Evolutionary conservation across 352 stramenopile species (phyloP).

Genomic region (Globisporangium polare): DNA sequence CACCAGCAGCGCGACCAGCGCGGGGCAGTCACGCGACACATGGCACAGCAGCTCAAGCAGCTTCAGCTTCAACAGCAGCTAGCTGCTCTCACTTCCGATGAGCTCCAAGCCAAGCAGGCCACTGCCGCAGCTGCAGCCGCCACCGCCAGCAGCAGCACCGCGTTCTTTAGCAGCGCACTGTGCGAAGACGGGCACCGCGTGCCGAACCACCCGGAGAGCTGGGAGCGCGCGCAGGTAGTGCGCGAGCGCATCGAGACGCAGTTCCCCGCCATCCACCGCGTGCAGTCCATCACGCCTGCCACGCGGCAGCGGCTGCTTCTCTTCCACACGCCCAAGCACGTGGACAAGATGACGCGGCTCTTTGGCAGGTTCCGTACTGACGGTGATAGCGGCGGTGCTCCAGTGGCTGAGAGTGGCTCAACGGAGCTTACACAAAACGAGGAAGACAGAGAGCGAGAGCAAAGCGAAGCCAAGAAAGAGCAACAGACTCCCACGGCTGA

Average conservation of each 20-base stretch:
- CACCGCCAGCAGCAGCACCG: slow-evolving; percentile 11
- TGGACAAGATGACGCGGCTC: slow-evolving; percentile 22
- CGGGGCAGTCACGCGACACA: background rate
- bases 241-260: slow-evolving; percentile 23
- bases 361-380: slow-evolving; percentile 14
- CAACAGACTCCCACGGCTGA: background rate
- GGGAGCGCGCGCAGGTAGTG: slow-evolving; percentile 26
- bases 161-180: slow-evolving; percentile 25
- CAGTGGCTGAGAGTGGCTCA: background rate
- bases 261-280: slow-evolving; percentile 21
- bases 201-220: slow-evolving; percentile 25
- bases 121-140: too few species aligned
- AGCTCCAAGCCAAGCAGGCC: background rate
- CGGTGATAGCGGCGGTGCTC: background rate
- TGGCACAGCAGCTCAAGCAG: background rate
- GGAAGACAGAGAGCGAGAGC: too few species aligned
- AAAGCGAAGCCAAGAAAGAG: background rate
- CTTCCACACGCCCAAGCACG: slow-evolving; percentile 31
- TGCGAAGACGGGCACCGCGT: slow-evolving; percentile 26
- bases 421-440: background rate
- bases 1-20: background rate
- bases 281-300: slow-evolving; percentile 19
- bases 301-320: slow-evolving; percentile 25
- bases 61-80: background rate
- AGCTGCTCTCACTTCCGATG: background rate